Conservation (phyloP, 2,329 filamentous ascomycete genomes). For the Fusarium liriodendri region DNA sequence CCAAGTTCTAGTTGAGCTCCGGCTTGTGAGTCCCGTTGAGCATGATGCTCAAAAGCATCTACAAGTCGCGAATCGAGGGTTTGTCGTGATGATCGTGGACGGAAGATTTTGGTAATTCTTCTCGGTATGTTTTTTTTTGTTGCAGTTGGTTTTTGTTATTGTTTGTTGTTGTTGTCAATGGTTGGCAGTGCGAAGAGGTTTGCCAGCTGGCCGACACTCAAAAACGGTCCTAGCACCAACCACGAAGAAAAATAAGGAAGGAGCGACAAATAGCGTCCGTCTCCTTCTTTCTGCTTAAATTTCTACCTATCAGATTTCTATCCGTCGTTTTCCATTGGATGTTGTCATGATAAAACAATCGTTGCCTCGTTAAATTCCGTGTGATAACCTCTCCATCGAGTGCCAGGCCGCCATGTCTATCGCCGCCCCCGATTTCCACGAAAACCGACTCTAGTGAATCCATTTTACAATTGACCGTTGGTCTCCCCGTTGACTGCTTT, state of each 20-base stretch:
- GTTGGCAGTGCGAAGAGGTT: constrained; percentile 8
- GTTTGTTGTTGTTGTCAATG: neutral
- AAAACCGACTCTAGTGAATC: neutral
- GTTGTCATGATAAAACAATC: neutral
- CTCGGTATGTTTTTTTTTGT: neutral
- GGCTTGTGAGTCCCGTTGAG: neutral
- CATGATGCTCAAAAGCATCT: constrained; percentile 6
- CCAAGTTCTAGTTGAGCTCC: neutral
- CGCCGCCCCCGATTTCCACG: neutral
- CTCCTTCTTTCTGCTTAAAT: neutral
- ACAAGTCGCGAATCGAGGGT: neutral
- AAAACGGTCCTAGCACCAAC: neutral
- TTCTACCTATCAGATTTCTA: constrained; percentile 3
- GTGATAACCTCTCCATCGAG: neutral
- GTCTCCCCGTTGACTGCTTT: constrained; percentile 6
- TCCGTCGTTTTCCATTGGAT: neutral
- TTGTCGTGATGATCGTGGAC: neutral
- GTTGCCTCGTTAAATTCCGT: neutral
- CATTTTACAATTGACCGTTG: constrained; percentile 1
- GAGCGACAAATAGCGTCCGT: constrained; percentile 1
- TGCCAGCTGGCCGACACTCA: constrained; percentile 19
- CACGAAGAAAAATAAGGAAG: neutral
- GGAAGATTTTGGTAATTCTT: neutral
- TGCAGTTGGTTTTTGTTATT: neutral
- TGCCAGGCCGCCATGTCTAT: neutral